Percentiles rank a stretch among this genome's conserved stretches.
Conservation (phyloP, 2,329 filamentous ascomycete genomes). For the Dactylellina sp. region DNA sequence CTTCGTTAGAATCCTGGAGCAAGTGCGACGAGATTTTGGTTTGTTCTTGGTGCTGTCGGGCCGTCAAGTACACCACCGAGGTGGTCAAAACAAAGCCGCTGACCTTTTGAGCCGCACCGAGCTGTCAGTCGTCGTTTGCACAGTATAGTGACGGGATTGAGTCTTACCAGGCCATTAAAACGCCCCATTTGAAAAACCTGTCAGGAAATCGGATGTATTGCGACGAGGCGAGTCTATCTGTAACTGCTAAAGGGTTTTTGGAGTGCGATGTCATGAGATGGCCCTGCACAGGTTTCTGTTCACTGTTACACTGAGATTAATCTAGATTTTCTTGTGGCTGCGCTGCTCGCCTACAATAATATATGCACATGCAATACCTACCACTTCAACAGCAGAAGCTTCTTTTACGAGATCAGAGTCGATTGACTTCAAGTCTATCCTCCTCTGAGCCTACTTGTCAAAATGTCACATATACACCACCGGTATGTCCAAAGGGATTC, state of each 20-base stretch:
- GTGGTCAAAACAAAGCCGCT: conserved; percentile 81
- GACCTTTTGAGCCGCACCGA: conserved; percentile 65
- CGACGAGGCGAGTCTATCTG: no score
- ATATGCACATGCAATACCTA: no score
- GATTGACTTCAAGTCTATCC: conserved; percentile 25
- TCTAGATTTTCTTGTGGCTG: no score
- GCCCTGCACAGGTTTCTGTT: no score
- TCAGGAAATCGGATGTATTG: conserved; percentile 3
- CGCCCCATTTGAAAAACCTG: conserved; percentile 41
- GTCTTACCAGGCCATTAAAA: conserved; percentile 46
- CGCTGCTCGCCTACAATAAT: no score
- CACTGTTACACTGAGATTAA: no score
- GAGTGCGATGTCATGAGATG: no score
- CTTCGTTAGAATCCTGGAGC: conserved; percentile 70
- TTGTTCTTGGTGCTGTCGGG: conserved; percentile 73
- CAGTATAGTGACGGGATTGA: background rate
- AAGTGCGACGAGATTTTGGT: conserved; percentile 59
- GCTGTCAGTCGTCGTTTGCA: background rate
- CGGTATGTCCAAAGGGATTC: conserved; percentile 22
- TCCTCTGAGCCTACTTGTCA: background rate
- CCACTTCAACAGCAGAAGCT: background rate
- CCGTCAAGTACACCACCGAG: conserved; percentile 77
- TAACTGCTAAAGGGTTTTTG: background rate
- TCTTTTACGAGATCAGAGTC: background rate
- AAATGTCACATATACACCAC: conserved; percentile 56